These are phyloP conservation scores for Heliosperma pusillum DNA, from an alignment of 148 eudicot species.

Conservation along the genomic window DNA sequence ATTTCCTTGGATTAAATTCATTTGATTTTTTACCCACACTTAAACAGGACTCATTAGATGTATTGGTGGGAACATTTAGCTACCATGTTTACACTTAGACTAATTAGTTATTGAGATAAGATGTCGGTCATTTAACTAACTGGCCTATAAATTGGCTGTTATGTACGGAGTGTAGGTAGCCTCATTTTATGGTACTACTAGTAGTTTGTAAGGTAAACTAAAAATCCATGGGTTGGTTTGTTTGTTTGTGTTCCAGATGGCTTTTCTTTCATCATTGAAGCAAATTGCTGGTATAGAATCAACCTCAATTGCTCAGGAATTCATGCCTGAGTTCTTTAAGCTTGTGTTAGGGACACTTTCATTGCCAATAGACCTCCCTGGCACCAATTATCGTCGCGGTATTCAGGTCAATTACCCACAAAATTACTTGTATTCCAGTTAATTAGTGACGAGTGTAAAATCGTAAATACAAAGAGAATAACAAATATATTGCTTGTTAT, in stretches of 20 bases:
- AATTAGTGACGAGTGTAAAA: too few species aligned
- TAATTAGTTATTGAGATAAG: too few species aligned
- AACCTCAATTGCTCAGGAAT: conserved; percentile 39
- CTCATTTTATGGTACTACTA: not conserved
- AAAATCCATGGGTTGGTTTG: not conserved
- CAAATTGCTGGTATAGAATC: conserved; percentile 71
- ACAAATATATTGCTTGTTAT: not conserved
- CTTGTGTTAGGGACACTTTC: conserved; percentile 82
- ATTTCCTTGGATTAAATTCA: too few species aligned
- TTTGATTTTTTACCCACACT: too few species aligned
- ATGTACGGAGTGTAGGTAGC: too few species aligned
- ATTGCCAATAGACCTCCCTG: conserved; percentile 83
- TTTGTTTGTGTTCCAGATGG: conserved; percentile 54
- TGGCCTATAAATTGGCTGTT: too few species aligned
- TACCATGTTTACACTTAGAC: too few species aligned
- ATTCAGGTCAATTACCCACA: conserved; percentile 48
- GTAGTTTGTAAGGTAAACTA: not conserved
- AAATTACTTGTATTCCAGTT: not conserved
- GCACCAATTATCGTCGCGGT: conserved; percentile 67
- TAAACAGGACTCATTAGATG: too few species aligned
- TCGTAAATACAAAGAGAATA: too few species aligned
- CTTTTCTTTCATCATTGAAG: conserved; percentile 66
- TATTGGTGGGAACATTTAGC: too few species aligned
- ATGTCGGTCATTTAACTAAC: too few species aligned
- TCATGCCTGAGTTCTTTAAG: conserved; percentile 83